Percentiles rank a stretch among this genome's conserved stretches.
Conservation (phyloP, 148 eudicot species). For the Selenicereus undatus region DNA sequence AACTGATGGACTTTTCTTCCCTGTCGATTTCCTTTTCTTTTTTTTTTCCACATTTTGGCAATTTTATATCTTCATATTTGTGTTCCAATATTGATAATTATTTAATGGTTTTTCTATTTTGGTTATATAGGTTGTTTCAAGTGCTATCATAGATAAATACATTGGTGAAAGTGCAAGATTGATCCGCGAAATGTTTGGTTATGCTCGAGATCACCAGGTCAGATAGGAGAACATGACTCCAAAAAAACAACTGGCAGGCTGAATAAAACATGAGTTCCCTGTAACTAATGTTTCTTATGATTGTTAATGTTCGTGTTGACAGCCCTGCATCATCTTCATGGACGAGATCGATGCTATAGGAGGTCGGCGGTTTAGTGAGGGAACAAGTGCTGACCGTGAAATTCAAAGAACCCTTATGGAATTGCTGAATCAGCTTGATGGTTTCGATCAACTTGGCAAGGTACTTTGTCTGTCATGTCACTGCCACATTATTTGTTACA, state of each 20-base stretch:
- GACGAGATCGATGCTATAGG: slow-evolving; percentile 98
- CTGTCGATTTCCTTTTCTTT: too few species aligned
- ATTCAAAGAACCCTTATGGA: slow-evolving; percentile 98
- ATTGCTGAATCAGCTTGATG: slow-evolving; percentile 88
- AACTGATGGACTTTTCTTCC: background rate
- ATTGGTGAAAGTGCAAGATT: slow-evolving; percentile 98
- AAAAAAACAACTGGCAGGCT: background rate
- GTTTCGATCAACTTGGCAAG: slow-evolving; percentile 95
- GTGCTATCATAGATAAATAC: slow-evolving; percentile 96
- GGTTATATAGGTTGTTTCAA: slow-evolving; percentile 69
- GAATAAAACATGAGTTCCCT: background rate
- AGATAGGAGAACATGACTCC: slow-evolving; percentile 13
- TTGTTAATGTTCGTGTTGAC: background rate
- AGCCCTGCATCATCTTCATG: slow-evolving; percentile 99
- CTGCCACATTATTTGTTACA: background rate
- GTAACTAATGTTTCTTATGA: background rate
- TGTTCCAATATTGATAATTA: background rate
- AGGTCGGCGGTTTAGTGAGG: slow-evolving; percentile 95
- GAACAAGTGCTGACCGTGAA: slow-evolving; percentile 99
- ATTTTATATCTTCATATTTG: background rate
- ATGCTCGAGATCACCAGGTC: slow-evolving; percentile 97
- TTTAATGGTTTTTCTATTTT: background rate
- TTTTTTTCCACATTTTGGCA: background rate
- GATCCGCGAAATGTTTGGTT: slow-evolving; percentile 91
- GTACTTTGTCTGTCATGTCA: slow-evolving; percentile 27